Evolutionary conservation across 192 early-diverging fungal species (phyloP).

Genomic region (Gonapodya prolifera): DNA sequence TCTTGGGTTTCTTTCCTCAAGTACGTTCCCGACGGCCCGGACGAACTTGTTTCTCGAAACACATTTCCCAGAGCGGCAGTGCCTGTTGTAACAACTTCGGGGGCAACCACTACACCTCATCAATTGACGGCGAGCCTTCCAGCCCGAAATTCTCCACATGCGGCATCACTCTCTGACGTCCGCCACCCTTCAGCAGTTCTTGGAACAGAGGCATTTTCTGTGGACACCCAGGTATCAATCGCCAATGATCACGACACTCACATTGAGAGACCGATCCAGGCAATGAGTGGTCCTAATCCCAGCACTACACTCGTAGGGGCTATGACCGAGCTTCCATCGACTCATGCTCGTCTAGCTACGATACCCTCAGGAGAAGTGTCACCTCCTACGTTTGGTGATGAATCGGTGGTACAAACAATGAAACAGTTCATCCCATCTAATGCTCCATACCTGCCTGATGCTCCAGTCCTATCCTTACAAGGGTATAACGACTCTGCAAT

Average conservation of each 20-base stretch:
- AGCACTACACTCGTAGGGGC: no score
- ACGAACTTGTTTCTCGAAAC: neutral
- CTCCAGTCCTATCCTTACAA: neutral
- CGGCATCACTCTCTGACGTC: neutral
- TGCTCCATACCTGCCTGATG: neutral
- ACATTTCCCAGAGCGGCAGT: neutral
- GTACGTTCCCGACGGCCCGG: conserved; percentile 23
- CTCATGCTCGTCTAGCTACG: neutral
- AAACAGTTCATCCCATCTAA: neutral
- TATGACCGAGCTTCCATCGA: neutral
- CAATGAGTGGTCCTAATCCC: neutral
- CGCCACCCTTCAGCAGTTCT: neutral
- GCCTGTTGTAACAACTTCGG: neutral
- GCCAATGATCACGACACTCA: no score
- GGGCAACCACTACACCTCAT: neutral
- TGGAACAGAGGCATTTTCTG: no score
- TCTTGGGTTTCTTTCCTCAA: conserved; percentile 46
- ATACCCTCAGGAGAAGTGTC: neutral
- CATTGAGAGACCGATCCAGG: neutral
- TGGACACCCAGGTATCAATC: no score
- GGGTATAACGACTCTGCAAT: neutral
- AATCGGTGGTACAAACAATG: neutral
- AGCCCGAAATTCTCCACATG: neutral
- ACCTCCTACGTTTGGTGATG: neutral
- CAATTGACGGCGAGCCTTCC: neutral